These are phyloP conservation scores for Neurospora sp. DNA, from an alignment of 495 filamentous ascomycete species.

Conservation along the genomic window DNA sequence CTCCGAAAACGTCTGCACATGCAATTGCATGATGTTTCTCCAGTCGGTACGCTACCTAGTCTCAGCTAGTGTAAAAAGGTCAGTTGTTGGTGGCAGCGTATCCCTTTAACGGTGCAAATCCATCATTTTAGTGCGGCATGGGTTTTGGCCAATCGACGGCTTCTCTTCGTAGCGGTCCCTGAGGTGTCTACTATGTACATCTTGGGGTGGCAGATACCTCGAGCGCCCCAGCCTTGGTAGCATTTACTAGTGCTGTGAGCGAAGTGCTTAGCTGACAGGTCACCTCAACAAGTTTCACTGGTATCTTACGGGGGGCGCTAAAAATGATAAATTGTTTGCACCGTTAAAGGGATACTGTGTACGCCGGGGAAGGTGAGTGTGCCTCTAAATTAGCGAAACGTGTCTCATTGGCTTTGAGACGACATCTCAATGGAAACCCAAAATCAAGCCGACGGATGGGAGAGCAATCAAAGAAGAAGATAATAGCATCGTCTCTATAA, in stretches of 20 bases:
- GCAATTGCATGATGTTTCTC: background rate
- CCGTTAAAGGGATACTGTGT: background rate
- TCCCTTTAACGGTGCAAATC: too few species aligned
- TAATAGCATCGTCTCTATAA: background rate
- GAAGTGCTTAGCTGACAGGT: too few species aligned
- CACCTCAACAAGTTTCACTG: too few species aligned
- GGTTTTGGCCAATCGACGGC: too few species aligned
- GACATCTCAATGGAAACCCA: background rate
- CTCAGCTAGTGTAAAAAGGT: background rate
- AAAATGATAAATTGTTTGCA: too few species aligned
- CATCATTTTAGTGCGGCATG: too few species aligned
- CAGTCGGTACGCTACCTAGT: background rate
- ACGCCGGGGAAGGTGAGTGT: background rate
- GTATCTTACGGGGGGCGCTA: too few species aligned
- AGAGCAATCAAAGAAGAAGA: background rate
- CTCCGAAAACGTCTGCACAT: background rate
- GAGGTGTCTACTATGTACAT: too few species aligned
- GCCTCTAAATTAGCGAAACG: background rate
- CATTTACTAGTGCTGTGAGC: too few species aligned
- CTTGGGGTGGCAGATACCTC: too few species aligned
- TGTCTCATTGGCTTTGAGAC: background rate
- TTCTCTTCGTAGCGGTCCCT: too few species aligned
- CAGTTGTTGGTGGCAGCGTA: background rate
- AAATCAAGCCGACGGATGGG: background rate
- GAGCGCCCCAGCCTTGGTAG: too few species aligned